Base-by-base conservation (phyloP, 1,284 basidiomycete species). In the Irpex sp. region DNA sequence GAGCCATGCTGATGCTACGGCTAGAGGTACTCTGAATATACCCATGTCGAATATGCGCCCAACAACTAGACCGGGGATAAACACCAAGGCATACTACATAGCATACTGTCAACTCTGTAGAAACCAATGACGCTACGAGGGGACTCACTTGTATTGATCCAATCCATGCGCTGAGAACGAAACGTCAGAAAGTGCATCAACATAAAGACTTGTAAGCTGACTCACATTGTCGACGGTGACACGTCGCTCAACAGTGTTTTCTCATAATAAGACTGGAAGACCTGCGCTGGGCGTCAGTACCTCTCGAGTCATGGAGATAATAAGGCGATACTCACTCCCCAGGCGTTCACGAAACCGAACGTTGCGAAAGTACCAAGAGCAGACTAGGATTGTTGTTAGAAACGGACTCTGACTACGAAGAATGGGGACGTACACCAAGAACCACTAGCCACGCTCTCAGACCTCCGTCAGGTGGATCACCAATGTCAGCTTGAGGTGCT, bases 91-190 rank as follows among this genome's bases (percentile, higher is more conserved):
- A 67, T 79, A 80, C 76, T 78, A 64, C 1, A 36, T 2, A 26
- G n/a, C 6, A 60, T 47, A 17, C 7, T 56, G 36, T 61, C 6
- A 34, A 4, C 17, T 47, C 0, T 21, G 51, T 36, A 36, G 34
- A 36, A 52, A 26, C 3, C 9, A 59, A 61, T 47, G n/a, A 17
- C 59, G 82, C 85, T 75, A 8, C 2, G 34, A 1, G 34, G 34
- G 13, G 2, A 47, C 44, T 15, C 44, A 47, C 44, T 17, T 47
- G 44, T 47, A 47, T 47, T 91, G 89, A 89, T 2, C 89, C 89
- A 63, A 92, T 90, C 90, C 89, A 92, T 15, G 88, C 82, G 54
- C 87, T 89, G 57, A 13, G 3, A 13, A 44, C 8, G 13, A 56
- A 47, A n/a, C n/a, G 49, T 44, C 2, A 54, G 15, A n/a, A 9